Evolutionary conservation across 2,329 filamentous ascomycete species (phyloP), one percentile per base, ranked within the genome.

Genomic region (Alternaria panax): DNA sequence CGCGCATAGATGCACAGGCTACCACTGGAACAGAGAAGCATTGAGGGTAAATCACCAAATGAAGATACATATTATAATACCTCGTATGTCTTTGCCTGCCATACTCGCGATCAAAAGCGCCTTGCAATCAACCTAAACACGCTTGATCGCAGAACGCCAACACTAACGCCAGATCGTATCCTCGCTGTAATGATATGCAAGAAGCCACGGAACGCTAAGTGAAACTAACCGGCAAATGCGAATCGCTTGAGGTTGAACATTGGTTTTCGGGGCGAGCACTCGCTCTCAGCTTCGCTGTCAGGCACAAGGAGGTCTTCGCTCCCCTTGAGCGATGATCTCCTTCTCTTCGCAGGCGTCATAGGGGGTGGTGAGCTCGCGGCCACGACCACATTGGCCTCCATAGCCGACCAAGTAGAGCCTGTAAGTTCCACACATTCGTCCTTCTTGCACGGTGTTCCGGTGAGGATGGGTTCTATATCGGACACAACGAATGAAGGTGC

Each of bases 261-360:
- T 2, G 73, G 72, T 52, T 75, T 76, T 40, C 70, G 69, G 18
- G 70, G 73, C 7, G 78, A 76, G 42, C 72, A 73, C 2, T 78
- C 73, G 25, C 73, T 75, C 38, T 79, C 78, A 16, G 69, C 76
- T 34, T 79, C 78, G 64, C 81, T 83, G 42, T 82, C 78, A 0
- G 80, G 81, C 0, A 83, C 74, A 14, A 83, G 66, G 18, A 82
- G 57, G 50, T 84, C 81, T 62, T 84, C 82, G 59, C 81, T 83
- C 12, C 82, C 81, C 59, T 78, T 78, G 7, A 76, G 47, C 2
- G 68, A 64, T 14, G 67, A 66, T 27, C 64, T 58, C 36, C 66
- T 59, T 27, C 68, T 62, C 16, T 66, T 68, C 6, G 57, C 51
- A 27, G 70, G 63, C 11, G 70, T 64, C 9, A 69, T 60, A 18